A percentile compares a stretch with the other conserved stretches of the same genome.
These are phyloP conservation scores for Gracilaria gracilis DNA, from an alignment of 23 red algal species.

Conservation along the genomic window DNA sequence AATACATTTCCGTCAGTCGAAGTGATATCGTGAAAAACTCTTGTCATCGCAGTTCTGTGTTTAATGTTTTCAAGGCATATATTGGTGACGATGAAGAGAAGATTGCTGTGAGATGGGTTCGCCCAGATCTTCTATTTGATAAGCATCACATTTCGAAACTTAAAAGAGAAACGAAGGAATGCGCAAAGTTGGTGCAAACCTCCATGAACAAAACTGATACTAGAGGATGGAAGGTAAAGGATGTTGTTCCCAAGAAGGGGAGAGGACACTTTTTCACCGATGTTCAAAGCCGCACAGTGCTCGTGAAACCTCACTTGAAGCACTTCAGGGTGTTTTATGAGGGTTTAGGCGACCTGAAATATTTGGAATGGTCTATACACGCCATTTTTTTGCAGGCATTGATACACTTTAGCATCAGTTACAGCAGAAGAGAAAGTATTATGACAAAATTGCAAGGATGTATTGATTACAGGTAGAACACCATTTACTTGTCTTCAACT, in stretches of 20 bases:
- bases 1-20: background rate
- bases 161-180: background rate
- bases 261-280: background rate
- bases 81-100: constrained; percentile 32
- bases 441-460: constrained; percentile 12
- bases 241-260: background rate
- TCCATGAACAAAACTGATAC: constrained; percentile 19
- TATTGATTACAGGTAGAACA: constrained; percentile 5
- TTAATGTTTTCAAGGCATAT: constrained; percentile 17
- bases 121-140: background rate
- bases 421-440: constrained; percentile 1
- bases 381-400: background rate
- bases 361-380: too few relatives aligned
- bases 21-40: background rate
- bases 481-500: constrained; percentile 4
- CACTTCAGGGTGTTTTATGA: constrained; percentile 15
- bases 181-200: background rate
- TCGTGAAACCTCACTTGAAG: constrained; percentile 9
- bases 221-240: constrained; percentile 5
- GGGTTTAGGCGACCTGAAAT: background rate
- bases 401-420: constrained; percentile 22
- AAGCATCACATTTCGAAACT: background rate
- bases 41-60: constrained; percentile 5
- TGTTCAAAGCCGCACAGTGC: background rate
- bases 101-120: constrained; percentile 11